These are phyloP conservation scores for Blastobotrys persicus DNA, from an alignment of 1,139 yeast genomes.

Conservation along the genomic window DNA sequence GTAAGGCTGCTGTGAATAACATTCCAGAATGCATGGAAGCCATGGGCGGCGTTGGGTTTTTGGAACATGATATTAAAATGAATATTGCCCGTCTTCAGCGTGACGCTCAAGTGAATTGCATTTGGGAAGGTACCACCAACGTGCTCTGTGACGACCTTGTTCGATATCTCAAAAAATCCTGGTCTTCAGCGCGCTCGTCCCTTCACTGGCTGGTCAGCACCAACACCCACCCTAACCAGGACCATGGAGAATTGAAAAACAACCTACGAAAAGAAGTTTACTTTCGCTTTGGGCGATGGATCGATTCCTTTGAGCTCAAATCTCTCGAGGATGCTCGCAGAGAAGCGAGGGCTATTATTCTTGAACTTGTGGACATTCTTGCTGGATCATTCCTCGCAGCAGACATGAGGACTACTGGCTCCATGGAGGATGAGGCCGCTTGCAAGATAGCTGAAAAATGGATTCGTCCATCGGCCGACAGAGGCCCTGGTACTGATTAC, in stretches of 20 bases:
- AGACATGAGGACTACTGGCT: slow-evolving; percentile 11
- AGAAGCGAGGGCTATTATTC: slow-evolving; percentile 25
- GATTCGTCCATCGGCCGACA: slow-evolving; percentile 5
- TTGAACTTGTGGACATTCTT: slow-evolving; percentile 27
- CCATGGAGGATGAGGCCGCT: background rate
- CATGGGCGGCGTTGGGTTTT: slow-evolving; percentile 36
- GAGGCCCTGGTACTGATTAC: slow-evolving; percentile 4
- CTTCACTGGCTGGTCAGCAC: slow-evolving; percentile 9
- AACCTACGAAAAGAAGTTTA: slow-evolving; percentile 10
- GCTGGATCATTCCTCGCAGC: slow-evolving; percentile 22
- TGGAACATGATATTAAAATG: slow-evolving; percentile 33
- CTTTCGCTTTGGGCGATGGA: slow-evolving; percentile 16
- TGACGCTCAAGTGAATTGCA: slow-evolving; percentile 35
- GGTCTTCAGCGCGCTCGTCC: slow-evolving; percentile 19
- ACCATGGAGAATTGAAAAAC: slow-evolving; percentile 11
- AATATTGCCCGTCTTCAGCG: slow-evolving; percentile 33
- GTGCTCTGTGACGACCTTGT: slow-evolving; percentile 34
- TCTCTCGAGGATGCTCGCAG: slow-evolving; percentile 19
- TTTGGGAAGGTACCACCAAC: slow-evolving; percentile 40
- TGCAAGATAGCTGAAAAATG: slow-evolving; percentile 5
- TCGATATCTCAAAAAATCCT: slow-evolving; percentile 23
- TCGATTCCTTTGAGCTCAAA: slow-evolving; percentile 15
- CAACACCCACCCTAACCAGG: slow-evolving; percentile 13
- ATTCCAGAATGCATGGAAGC: slow-evolving; percentile 38
- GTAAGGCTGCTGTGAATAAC: slow-evolving; percentile 30